Evolutionary conservation across 805 yeast species (phyloP), one percentile per base, ranked within the genome.

Genomic region (Barnettozyma californica): DNA sequence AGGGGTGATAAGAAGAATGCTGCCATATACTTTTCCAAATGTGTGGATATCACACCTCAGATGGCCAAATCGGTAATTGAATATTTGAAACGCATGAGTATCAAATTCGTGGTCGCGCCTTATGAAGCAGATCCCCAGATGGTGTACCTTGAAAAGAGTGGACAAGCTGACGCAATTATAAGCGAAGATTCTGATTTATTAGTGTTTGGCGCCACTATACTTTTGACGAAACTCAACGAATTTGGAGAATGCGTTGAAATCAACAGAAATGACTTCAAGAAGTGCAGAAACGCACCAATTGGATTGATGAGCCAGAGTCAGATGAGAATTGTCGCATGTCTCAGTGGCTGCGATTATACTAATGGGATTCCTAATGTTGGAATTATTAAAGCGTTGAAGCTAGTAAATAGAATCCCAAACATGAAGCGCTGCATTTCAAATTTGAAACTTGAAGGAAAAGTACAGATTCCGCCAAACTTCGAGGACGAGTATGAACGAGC

Each of bases 111-210:
- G 8, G 99, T 94, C 9, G 98, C 99, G 0, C 99, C 99, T 0
- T 94, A 89, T 63, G 99, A 94, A 68, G 99, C 99, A 0, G 99
- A 94, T 64, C 85, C 99, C 1, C 99, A 94, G 65, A 80, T 94
- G 85, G 98, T 91, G 9, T 89, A 83, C 59, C 73, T 94, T 39
- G 98, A 92, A 62, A 78, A 80, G 50, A 54, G 67, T 0, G 92
- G 92, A 0, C 45, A 80, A 1, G 92, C 89, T 6, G 84, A 89
- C 52, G 98, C 92, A 0, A 87, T 94, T 5, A 73, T 94, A 9
- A 84, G 96, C 38, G 99, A 94, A 61, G 99, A 94, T 63, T 90
- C 97, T 0, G 99, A 94, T 68, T 71, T 94, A 54, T 69, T 94
- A 20, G 75, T 94, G 1, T 94, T 92, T 70, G 99, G 99, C 0